Base-by-base conservation (phyloP, 2,329 filamentous ascomycete species). In the Lachnellula suecica region DNA sequence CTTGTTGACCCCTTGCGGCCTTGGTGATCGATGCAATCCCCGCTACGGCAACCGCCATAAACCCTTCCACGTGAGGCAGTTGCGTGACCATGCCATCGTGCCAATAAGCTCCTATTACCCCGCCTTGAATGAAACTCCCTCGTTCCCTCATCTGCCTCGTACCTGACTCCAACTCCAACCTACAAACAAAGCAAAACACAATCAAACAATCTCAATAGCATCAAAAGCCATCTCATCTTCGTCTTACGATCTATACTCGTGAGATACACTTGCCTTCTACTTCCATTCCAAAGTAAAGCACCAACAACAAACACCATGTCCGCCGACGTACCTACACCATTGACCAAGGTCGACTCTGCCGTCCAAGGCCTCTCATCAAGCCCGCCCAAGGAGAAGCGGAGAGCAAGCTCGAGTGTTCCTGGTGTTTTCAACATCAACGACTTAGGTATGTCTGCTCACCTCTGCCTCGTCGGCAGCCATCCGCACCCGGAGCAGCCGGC, bases 301-400 rank as follows among this genome's bases (percentile, higher is more conserved):
- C 17, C 27, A 29, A 44, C 27, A 22, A 43, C 35, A 41, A 41
- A 50, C 68, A 83, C 50, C 69, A 83, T 85, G 82, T 76, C 82
- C 66, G 73, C 77, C 51, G 69, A 70, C 61, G 56, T 61, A 57
- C 57, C 64, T 56, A 59, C 64, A 59, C 82, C 87, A 66, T 83
- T 96, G 70, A 81, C 82, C 74, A 96, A 95, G 79, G 85, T 96
- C 77, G 92, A 97, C 74, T 96, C 92, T 55, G 91, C 90, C 77
- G 84, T 95, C 68, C 85, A 91, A 70, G 89, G 90, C 72, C 73
- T 92, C 65, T 81, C 83, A 61, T 80, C 82, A 65, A 85, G 85
- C 53, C 81, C 87, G 29, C 77, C 81, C 53, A 51, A 41, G 41
- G 82, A 81, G 68, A 74, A 74, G 60, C 81, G 86, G 64, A 83